phyloP scores from a whole-genome alignment of 768 basidiomycete genomes.

The Mycena metata region DNA sequence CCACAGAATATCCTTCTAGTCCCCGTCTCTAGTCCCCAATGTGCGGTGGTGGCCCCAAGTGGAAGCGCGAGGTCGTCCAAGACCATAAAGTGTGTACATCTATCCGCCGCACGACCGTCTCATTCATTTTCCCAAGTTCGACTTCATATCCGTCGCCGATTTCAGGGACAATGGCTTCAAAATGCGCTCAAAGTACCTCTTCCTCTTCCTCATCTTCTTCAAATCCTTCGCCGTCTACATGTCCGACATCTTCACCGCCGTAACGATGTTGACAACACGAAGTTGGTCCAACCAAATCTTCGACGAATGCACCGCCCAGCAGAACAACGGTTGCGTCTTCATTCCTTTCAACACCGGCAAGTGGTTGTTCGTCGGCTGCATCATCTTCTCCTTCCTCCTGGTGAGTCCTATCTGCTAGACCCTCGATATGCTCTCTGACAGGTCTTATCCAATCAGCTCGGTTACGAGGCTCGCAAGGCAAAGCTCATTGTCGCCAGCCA shows the following conservation, averaged over 20 bases:
- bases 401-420: constrained; percentile 58
- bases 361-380: constrained; percentile 98
- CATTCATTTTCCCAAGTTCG: constrained; percentile 72
- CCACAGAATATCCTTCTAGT: constrained; percentile 41
- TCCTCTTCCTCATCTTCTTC: constrained; percentile 93
- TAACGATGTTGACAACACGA: constrained; percentile 93
- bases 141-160: constrained; percentile 95
- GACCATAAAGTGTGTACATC: constrained; percentile 88
- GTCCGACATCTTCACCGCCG: constrained; percentile 97
- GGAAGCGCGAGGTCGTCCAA: constrained; percentile 97
- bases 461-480: constrained; percentile 92
- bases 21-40: constrained; percentile 53
- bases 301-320: constrained; percentile 68
- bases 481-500: constrained; percentile 95
- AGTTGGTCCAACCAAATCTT: constrained; percentile 95
- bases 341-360: constrained; percentile 91
- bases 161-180: constrained; percentile 90
- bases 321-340: constrained; percentile 77
- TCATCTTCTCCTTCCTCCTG: constrained; percentile 97
- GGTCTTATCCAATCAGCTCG: constrained; percentile 65
- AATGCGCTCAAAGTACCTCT: constrained; percentile 90
- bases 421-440: constrained; percentile 19
- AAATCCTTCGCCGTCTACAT: constrained; percentile 97
- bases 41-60: constrained; percentile 85
- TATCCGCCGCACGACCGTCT: constrained; percentile 4